These are phyloP conservation scores for Cryptosporidium andersoni DNA, from an alignment of 169 alveolate species.

Conservation along the genomic window DNA sequence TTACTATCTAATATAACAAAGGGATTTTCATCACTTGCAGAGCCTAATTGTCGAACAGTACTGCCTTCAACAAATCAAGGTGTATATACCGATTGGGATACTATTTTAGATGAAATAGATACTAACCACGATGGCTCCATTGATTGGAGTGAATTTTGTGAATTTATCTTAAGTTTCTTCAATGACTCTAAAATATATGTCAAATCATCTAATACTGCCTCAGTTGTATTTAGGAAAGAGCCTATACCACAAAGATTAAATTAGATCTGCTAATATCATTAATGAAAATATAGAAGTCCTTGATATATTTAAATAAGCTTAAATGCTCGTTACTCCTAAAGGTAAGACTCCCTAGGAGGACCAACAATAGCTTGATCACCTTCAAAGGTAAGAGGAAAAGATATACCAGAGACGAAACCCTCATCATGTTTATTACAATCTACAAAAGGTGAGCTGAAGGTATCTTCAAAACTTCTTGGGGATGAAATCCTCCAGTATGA, in stretches of 20 bases:
- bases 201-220: neutral
- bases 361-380: no score
- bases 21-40: constrained; percentile 21
- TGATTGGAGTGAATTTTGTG: constrained; percentile 59
- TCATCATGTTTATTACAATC: neutral
- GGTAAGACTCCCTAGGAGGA: no score
- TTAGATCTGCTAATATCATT: neutral
- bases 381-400: constrained; percentile 22
- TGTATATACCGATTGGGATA: constrained; percentile 54
- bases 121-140: constrained; percentile 37
- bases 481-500: constrained; percentile 12
- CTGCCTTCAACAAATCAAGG: constrained; percentile 65
- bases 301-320: no score
- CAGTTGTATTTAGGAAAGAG: neutral
- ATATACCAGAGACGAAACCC: constrained; percentile 32
- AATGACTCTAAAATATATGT: constrained; percentile 24
- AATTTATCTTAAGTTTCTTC: constrained; percentile 28
- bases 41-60: constrained; percentile 25
- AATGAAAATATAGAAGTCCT: no score
- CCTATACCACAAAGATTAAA: neutral
- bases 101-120: constrained; percentile 45
- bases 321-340: no score
- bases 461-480: neutral
- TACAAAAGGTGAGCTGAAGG: constrained; percentile 17
- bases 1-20: constrained; percentile 40